These are phyloP conservation scores for Clathrus columnatus DNA, from an alignment of 768 basidiomycete genomes.

Conservation along the genomic window DNA sequence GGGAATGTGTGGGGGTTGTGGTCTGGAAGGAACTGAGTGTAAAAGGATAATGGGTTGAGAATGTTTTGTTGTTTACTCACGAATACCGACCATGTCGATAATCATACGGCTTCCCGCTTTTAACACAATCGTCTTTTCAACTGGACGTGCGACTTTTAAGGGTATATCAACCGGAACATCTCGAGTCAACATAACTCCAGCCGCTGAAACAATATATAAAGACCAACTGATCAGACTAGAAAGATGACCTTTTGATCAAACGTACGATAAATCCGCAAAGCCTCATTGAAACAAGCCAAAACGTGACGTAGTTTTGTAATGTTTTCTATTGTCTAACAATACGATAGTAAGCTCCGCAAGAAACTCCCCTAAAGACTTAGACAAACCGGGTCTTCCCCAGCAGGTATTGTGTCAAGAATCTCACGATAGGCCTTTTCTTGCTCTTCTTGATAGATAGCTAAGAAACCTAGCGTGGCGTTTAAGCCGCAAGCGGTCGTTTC, in stretches of 20 bases:
- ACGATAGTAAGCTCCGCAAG: slow-evolving; percentile 6
- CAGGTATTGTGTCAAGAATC: slow-evolving; percentile 19
- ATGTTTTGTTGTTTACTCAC: slow-evolving; percentile 26
- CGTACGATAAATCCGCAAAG: slow-evolving; percentile 27
- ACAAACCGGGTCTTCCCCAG: slow-evolving; percentile 16
- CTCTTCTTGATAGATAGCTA: slow-evolving; percentile 21
- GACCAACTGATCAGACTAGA: neutral
- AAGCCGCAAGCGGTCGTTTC: slow-evolving; percentile 28
- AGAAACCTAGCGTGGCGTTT: slow-evolving; percentile 24
- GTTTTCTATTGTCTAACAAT: slow-evolving; percentile 15
- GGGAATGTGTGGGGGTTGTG: slow-evolving; percentile 44
- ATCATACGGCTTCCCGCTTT: slow-evolving; percentile 24
- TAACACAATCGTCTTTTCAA: slow-evolving; percentile 11
- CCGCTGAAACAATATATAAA: slow-evolving; percentile 16
- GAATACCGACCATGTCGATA: slow-evolving; percentile 42
- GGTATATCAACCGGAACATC: slow-evolving; percentile 22
- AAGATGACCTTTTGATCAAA: too few species aligned
- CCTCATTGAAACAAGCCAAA: slow-evolving; percentile 22
- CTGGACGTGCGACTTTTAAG: slow-evolving; percentile 14
- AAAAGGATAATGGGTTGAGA: slow-evolving; percentile 10
- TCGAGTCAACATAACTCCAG: slow-evolving; percentile 23
- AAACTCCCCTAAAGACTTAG: neutral
- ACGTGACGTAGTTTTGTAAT: slow-evolving; percentile 23
- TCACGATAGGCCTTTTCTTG: slow-evolving; percentile 27
- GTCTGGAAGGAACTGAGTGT: slow-evolving; percentile 24